Base-by-base conservation (phyloP, 257 asterid genomes). In the Asclepias syriaca region DNA sequence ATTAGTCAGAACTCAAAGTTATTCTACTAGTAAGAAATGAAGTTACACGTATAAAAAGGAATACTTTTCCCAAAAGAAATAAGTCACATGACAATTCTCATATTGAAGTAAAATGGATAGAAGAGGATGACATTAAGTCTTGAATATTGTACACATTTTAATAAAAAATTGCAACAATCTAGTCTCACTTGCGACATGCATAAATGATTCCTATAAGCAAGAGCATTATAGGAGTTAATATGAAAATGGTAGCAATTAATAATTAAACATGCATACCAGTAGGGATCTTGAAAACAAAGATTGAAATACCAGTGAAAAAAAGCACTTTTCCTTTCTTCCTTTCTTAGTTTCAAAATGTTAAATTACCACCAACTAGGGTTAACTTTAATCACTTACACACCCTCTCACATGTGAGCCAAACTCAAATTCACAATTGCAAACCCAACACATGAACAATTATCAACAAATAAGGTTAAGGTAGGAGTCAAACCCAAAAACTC, bases 31-130 rank as follows among this genome's bases (percentile, higher is more conserved):
- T 7, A 51, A 51, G 22, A 7, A 37, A 72, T 0, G 29, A 70
- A 51, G 63, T 27, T 32, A 48, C 16, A 60, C 9, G 2, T 8
- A 4, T 19, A 63, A 2, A 64, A 18, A 13, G 39, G 40, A 45
- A 32, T 15, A 16, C 9, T 53, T 10, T 63, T 16, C 8, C 66
- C 6, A 55, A 19, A 37, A 12, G 68, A 37, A 55, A 61, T 24
- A 27, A 12, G 29, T 56, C 48, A 46, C 58, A 34, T 19, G 4
- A 21, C 18, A 45, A 32, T 18, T 43, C 43, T 45, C 54, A 58
- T 16, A 19, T 48, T 12, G 48, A 75, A 59, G 74, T 60, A 67
- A 32, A 29, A 6, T 12, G 49, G 68, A 57, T 29, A 56, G 51
- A 74, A 24, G 43, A 53, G 21, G 59, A 37, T 29, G 4, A 10